Evolutionary conservation across 192 early-diverging fungal species (phyloP).

Genomic region (Backusella morwellensis): DNA sequence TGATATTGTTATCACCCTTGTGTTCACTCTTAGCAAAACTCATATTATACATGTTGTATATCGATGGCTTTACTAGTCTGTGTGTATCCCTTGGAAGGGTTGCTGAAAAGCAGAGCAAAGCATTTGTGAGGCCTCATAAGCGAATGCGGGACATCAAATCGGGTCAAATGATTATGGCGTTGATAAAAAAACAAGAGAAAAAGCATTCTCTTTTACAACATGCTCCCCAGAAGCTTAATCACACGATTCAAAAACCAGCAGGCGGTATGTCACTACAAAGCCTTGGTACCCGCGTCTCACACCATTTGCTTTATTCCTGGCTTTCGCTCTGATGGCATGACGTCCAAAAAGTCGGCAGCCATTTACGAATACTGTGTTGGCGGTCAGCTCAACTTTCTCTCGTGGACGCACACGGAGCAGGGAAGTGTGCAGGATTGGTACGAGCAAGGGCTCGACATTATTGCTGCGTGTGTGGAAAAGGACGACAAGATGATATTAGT

Average conservation of each 20-base stretch:
- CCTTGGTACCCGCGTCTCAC: background rate
- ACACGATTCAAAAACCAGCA: background rate
- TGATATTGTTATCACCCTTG: too few relatives aligned
- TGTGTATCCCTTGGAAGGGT: too few relatives aligned
- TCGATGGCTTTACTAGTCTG: too few relatives aligned
- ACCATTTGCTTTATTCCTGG: constrained; percentile 40
- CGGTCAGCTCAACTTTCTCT: constrained; percentile 12
- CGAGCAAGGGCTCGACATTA: constrained; percentile 10
- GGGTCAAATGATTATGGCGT: too few relatives aligned
- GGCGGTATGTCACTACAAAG: background rate
- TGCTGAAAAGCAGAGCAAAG: too few relatives aligned
- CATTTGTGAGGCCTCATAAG: too few relatives aligned
- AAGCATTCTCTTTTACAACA: background rate
- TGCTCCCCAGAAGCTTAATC: background rate
- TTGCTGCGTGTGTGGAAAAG: background rate
- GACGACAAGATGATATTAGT: constrained; percentile 9
- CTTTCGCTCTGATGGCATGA: constrained; percentile 17
- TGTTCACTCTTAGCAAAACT: too few relatives aligned
- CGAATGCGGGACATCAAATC: too few relatives aligned
- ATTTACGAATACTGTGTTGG: background rate
- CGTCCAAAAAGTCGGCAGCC: constrained; percentile 22
- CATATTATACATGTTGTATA: too few relatives aligned
- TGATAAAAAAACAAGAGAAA: too few relatives aligned
- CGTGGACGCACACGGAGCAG: constrained; percentile 26
- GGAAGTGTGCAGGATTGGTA: constrained; percentile 21